Percentiles rank a stretch among this genome's conserved stretches.
Conservation (phyloP, 768 basidiomycete species). For the Suillus placidus region DNA sequence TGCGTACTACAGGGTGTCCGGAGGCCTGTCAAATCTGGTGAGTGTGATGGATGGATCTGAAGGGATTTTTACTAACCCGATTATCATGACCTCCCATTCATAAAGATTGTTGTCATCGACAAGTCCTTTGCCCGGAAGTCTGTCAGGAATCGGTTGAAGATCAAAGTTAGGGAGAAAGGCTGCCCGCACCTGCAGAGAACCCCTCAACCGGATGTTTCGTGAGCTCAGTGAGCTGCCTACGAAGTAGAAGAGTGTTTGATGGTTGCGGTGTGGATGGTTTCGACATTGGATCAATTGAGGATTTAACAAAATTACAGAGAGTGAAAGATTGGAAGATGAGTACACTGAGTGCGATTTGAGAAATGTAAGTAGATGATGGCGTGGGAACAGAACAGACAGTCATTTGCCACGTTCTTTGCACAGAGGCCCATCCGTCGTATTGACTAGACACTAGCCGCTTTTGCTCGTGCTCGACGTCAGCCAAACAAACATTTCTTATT, state of each 20-base stretch:
- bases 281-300: constrained; percentile 41
- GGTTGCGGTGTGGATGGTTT: constrained; percentile 43
- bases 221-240: constrained; percentile 81
- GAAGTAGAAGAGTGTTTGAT: constrained; percentile 59
- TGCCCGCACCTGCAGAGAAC: constrained; percentile 83
- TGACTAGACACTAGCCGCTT: not conserved
- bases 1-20: constrained; percentile 88
- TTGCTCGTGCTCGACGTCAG: not conserved
- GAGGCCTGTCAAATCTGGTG: constrained; percentile 57
- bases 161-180: constrained; percentile 28
- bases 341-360: not conserved
- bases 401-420: not conserved
- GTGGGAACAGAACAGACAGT: not conserved
- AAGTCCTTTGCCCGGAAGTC: constrained; percentile 59
- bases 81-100: constrained; percentile 96
- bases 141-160: constrained; percentile 38
- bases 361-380: not conserved
- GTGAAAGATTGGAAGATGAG: not conserved
- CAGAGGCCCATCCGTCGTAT: not conserved
- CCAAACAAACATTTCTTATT: not conserved
- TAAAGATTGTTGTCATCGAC: constrained; percentile 94
- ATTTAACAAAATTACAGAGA: not conserved
- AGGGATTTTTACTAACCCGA: constrained; percentile 62
- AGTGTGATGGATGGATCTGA: constrained; percentile 22
- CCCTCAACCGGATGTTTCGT: constrained; percentile 94